Base-by-base conservation (phyloP, 371 early-diverging fungal species). In the Mucor saturninus region DNA sequence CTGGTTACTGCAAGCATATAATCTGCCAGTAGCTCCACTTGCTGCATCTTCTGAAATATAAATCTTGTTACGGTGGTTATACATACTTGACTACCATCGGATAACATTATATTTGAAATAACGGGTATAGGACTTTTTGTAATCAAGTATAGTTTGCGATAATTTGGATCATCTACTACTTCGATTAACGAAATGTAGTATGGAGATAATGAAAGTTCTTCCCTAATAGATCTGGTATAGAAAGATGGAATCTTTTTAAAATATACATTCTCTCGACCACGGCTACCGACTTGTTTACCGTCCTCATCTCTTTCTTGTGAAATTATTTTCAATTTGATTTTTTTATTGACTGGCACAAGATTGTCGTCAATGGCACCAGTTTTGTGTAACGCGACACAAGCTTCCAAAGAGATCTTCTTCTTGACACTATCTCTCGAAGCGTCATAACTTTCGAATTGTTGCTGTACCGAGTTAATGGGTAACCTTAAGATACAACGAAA, bases 281-380 rank as follows among this genome's bases (percentile, higher is more conserved):
- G 67, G 49, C 80, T 80, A 15, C 78, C 81, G 2, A 74, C 55
- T 28, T 72, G 69, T 30, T 73, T 64, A 7, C 76, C 81, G 30
- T 81, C 73, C 11, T 73, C 72, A 58, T 76, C 80, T 2, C 50
- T 13, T 14, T 72, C 52, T 3, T 63, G 52, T 63, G 52, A 64
- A 62, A 72, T 54, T 5, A 74, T 71, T 45, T 65, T 69, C 13
- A 75, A 61, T 4, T 62, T 62, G 5, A 56, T 62, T 10, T 29
- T 49, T 30, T 64, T 65, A 13, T 61, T 65, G 0, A 92, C 51
- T 4, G 60, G 94, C 5, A 86, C 49, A 28, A 96, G 74, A 46
- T 87, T 76, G 40, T 94, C 92, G 64, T 91, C 83, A 29, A 96
- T 75, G 1, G 86, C 90, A 1, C 89, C 88, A 2, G 72, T 48